These are phyloP conservation scores for Suillus subluteus DNA, from an alignment of 768 basidiomycete species.

Conservation along the genomic window DNA sequence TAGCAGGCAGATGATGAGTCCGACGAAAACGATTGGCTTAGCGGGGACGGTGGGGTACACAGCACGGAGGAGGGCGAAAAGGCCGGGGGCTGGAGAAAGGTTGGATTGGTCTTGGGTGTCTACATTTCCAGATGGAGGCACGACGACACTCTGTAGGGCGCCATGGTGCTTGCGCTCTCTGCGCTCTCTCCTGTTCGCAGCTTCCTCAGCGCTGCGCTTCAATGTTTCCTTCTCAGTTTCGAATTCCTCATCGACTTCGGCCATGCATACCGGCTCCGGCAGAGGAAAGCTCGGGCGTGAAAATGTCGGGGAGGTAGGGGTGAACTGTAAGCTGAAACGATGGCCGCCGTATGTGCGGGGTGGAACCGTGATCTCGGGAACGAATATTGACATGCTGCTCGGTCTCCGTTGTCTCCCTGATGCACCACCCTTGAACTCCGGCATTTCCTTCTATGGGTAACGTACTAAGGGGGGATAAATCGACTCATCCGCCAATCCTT, in stretches of 20 bases:
- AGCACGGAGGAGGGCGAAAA: conserved; percentile 47
- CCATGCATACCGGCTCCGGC: conserved; percentile 21
- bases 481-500: conserved; percentile 34
- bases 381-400: conserved; percentile 43
- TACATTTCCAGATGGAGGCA: conserved; percentile 15
- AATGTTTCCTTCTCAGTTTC: conserved; percentile 50
- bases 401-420: conserved; percentile 23
- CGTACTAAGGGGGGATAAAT: conserved; percentile 39
- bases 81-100: conserved; percentile 19
- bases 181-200: conserved; percentile 40
- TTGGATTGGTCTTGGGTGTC: conserved; percentile 13
- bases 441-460: conserved; percentile 24
- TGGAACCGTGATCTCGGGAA: conserved; percentile 33
- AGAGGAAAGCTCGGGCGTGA: conserved; percentile 26
- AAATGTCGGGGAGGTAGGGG: conserved; percentile 53
- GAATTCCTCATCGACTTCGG: conserved; percentile 43
- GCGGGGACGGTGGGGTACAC: conserved; percentile 75
- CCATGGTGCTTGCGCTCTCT: conserved; percentile 19
- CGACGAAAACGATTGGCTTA: conserved; percentile 71
- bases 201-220: conserved; percentile 42
- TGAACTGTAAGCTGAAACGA: conserved; percentile 65
- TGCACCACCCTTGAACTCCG: conserved; percentile 26
- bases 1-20: conserved; percentile 66
- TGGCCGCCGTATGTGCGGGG: conserved; percentile 32
- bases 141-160: neutral